A percentile compares a stretch with the other conserved stretches of the same genome.
These are phyloP conservation scores for Canavalia gladiata DNA, from an alignment of 306 rosid species.

Conservation along the genomic window DNA sequence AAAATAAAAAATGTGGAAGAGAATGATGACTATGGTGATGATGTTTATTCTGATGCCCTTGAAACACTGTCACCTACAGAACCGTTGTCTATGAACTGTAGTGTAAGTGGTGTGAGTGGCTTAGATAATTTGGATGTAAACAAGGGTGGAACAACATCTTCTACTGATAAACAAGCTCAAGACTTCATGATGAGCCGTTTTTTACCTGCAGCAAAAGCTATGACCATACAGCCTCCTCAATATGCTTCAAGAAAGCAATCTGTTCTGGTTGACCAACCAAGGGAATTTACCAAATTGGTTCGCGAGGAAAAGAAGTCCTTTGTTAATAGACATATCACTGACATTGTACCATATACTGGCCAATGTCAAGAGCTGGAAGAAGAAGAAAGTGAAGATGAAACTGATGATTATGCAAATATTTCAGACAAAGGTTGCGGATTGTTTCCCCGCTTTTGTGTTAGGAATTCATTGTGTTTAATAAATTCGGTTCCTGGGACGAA, in stretches of 20 bases:
- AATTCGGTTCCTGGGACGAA: constrained; percentile 68
- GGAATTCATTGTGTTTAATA: constrained; percentile 70
- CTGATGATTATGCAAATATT: constrained; percentile 53
- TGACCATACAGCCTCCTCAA: constrained; percentile 74
- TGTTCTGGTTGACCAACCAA: constrained; percentile 58
- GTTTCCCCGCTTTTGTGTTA: constrained; percentile 63
- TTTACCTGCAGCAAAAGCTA: constrained; percentile 92
- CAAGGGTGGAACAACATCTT: constrained; percentile 60
- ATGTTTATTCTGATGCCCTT: constrained; percentile 75
- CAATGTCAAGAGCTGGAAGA: constrained; percentile 52
- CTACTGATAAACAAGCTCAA: constrained; percentile 70
- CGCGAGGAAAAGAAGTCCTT: constrained; percentile 57
- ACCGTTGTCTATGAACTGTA: constrained; percentile 73
- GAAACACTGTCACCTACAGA: constrained; percentile 70
- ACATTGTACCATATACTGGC: constrained; percentile 55
- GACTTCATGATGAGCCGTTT: constrained; percentile 94
- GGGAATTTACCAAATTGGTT: constrained; percentile 57
- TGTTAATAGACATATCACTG: constrained; percentile 52
- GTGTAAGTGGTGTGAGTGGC: constrained; percentile 74
- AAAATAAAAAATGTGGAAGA: constrained; percentile 50
- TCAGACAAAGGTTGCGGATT: constrained; percentile 85
- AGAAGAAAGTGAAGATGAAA: constrained; percentile 74
- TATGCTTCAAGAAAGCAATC: constrained; percentile 57
- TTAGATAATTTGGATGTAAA: constrained; percentile 59
- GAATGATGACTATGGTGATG: constrained; percentile 47